Percentiles rank a stretch among this genome's conserved stretches.
Conservation (phyloP, 371 early-diverging fungal genomes). For the Choanephora cucurbitarum region DNA sequence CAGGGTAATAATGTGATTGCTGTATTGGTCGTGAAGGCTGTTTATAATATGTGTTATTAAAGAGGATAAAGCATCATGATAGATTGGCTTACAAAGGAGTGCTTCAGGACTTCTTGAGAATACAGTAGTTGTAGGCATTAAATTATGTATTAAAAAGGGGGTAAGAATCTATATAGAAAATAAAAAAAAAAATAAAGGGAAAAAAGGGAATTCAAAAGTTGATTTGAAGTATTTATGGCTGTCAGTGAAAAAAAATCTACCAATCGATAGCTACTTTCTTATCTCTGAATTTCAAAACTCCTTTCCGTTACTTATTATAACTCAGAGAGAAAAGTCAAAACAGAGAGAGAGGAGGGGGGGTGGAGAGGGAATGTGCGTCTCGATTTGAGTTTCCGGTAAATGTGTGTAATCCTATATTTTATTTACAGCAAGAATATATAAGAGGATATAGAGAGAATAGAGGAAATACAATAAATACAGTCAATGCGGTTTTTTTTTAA, state of each 20-base stretch:
- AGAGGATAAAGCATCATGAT: too few species aligned
- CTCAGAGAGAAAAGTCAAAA: too few species aligned
- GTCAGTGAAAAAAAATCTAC: background rate
- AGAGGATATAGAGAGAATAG: too few species aligned
- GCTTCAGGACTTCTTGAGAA: constrained; percentile 52
- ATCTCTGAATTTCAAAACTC: background rate
- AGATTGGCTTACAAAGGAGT: constrained; percentile 49
- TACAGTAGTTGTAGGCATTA: constrained; percentile 35
- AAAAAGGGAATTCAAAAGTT: constrained; percentile 1
- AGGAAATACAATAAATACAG: too few species aligned
- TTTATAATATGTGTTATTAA: too few species aligned
- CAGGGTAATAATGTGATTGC: constrained; percentile 51
- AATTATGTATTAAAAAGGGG: background rate
- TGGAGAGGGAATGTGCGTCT: too few species aligned
- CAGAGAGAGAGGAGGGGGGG: too few species aligned
- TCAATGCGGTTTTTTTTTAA: too few species aligned
- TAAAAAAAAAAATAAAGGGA: constrained; percentile 2
- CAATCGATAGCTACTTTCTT: constrained; percentile 4
- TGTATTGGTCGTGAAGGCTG: constrained; percentile 48
- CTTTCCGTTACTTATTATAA: constrained; percentile 1
- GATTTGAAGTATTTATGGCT: constrained; percentile 1
- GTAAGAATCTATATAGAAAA: constrained; percentile 4
- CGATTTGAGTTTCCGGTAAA: too few species aligned
- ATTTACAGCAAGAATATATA: too few species aligned
- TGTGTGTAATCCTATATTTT: too few species aligned